These are phyloP conservation scores for Beauveria varroae DNA, from an alignment of 2,329 filamentous ascomycete species.

Conservation along the genomic window DNA sequence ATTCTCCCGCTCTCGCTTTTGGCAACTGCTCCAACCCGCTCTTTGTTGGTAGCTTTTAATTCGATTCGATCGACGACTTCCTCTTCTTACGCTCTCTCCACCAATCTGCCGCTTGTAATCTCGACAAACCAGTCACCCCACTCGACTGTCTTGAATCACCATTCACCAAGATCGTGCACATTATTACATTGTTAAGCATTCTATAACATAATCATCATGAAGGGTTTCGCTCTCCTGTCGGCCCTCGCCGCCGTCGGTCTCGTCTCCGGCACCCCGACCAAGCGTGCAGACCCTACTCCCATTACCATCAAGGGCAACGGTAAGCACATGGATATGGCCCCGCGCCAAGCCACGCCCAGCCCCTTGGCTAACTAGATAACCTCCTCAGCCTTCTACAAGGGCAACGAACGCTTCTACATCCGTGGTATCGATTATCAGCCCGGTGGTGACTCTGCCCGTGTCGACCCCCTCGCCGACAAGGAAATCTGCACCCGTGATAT, in stretches of 20 bases:
- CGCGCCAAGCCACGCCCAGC: not conserved
- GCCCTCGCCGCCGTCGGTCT: slow-evolving; percentile 38
- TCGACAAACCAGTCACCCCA: slow-evolving; percentile 8
- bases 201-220: slow-evolving; percentile 35
- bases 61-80: slow-evolving; percentile 8
- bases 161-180: not conserved
- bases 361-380: not conserved
- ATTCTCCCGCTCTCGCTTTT: slow-evolving; percentile 8
- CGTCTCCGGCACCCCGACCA: slow-evolving; percentile 44
- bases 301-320: slow-evolving; percentile 52
- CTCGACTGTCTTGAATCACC: slow-evolving; percentile 11
- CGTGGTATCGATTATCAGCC: slow-evolving; percentile 57
- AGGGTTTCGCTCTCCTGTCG: slow-evolving; percentile 37
- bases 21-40: slow-evolving; percentile 24
- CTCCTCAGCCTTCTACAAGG: slow-evolving; percentile 45
- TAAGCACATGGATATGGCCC: slow-evolving; percentile 23
- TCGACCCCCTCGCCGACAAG: slow-evolving; percentile 71
- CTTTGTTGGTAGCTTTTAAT: slow-evolving; percentile 27
- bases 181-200: slow-evolving; percentile 1
- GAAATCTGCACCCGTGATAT: slow-evolving; percentile 72
- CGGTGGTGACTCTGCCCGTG: slow-evolving; percentile 46
- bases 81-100: slow-evolving; percentile 16
- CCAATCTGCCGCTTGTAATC: slow-evolving; percentile 10
- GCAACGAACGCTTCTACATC: slow-evolving; percentile 48
- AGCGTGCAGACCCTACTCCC: slow-evolving; percentile 41